Evolutionary conservation across 371 early-diverging fungal genomes (phyloP).

Genomic region (Apophysomyces trapeziformis): DNA sequence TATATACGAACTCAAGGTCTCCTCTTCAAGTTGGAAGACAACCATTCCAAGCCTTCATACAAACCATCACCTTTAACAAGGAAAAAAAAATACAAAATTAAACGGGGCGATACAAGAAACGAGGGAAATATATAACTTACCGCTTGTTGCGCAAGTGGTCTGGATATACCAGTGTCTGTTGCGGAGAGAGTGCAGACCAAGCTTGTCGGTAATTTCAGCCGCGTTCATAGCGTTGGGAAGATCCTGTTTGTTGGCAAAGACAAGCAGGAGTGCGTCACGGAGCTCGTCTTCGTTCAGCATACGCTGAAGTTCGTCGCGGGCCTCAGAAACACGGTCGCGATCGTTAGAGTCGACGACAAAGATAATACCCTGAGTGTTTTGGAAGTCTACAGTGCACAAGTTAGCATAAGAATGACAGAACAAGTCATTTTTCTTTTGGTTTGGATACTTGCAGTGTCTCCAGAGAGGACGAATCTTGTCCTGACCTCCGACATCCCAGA

Average conservation of each 20-base stretch:
- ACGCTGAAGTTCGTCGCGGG: constrained; percentile 86
- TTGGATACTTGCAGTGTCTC: constrained; percentile 53
- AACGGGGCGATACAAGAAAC: not conserved
- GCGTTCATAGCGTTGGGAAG: constrained; percentile 92
- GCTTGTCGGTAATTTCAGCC: constrained; percentile 91
- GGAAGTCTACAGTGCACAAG: constrained; percentile 75
- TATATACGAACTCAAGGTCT: constrained; percentile 27
- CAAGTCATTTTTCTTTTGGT: not conserved
- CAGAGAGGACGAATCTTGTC: constrained; percentile 59
- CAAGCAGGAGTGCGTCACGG: constrained; percentile 86
- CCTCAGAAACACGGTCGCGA: constrained; percentile 86
- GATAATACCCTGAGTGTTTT: constrained; percentile 96
- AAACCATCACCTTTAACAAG: constrained; percentile 78
- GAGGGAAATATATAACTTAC: constrained; percentile 40
- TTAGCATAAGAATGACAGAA: not conserved
- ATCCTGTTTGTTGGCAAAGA: constrained; percentile 98
- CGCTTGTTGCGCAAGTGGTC: constrained; percentile 92
- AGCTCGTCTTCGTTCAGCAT: constrained; percentile 96
- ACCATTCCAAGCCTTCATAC: constrained; percentile 92
- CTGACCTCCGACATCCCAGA: constrained; percentile 95
- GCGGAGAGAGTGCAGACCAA: constrained; percentile 86
- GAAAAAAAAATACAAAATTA: constrained; percentile 9
- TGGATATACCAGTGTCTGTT: constrained; percentile 93
- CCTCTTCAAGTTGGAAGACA: constrained; percentile 55
- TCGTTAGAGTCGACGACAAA: constrained; percentile 97